Percentiles rank a stretch among this genome's conserved stretches.
These are phyloP conservation scores for Lodderomyces theae DNA, from an alignment of 1,139 yeast genomes.

Conservation along the genomic window DNA sequence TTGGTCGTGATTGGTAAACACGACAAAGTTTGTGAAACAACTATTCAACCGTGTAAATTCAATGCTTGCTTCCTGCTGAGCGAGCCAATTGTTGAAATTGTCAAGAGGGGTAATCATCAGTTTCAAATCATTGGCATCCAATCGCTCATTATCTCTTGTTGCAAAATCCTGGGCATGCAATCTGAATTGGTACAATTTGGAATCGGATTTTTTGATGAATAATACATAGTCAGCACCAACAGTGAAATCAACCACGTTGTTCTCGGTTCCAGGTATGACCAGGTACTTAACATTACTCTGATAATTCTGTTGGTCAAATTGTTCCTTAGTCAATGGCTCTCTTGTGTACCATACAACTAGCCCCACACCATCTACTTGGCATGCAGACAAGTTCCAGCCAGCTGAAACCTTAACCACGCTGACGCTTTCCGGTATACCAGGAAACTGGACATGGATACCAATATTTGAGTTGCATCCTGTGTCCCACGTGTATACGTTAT, in stretches of 20 bases:
- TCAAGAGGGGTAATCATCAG: slow-evolving; percentile 14
- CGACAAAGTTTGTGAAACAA: slow-evolving; percentile 22
- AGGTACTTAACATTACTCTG: slow-evolving; percentile 35
- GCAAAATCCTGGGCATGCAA: slow-evolving; percentile 23
- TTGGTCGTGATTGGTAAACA: slow-evolving; percentile 35
- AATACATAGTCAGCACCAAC: slow-evolving; percentile 53
- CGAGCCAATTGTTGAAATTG: slow-evolving; percentile 33
- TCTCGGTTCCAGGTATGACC: slow-evolving; percentile 39
- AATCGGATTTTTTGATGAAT: slow-evolving; percentile 42
- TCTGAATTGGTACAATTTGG: slow-evolving; percentile 43
- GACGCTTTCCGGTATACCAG: slow-evolving; percentile 15
- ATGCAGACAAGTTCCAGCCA: slow-evolving; percentile 68
- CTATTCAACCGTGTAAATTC: slow-evolving; percentile 24
- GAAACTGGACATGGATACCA: slow-evolving; percentile 51
- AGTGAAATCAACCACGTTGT: slow-evolving; percentile 53
- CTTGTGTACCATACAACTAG: slow-evolving; percentile 60
- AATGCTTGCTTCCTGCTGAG: slow-evolving; percentile 8
- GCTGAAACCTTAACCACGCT: slow-evolving; percentile 45
- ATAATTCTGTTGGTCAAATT: slow-evolving; percentile 19
- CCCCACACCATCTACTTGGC: slow-evolving; percentile 51
- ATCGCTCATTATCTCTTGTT: slow-evolving; percentile 9
- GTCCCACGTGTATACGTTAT: slow-evolving; percentile 66
- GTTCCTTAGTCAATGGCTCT: slow-evolving; percentile 26
- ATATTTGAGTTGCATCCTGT: slow-evolving; percentile 34
- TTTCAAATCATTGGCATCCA: slow-evolving; percentile 7